Evolutionary conservation across 2,329 filamentous ascomycete genomes (phyloP).

Genomic region (Aspergillus ruber): DNA sequence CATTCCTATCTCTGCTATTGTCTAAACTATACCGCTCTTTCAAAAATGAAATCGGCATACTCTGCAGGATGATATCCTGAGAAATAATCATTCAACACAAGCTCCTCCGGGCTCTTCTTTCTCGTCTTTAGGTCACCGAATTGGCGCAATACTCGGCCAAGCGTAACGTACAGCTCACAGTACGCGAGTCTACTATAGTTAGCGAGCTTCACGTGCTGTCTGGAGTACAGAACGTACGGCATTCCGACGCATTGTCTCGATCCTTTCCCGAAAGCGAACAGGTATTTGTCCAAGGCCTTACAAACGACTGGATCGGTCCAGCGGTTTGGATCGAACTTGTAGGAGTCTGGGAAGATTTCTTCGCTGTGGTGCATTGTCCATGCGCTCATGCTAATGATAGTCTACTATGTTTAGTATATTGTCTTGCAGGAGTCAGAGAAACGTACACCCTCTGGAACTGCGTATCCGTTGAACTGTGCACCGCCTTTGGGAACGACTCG

Average conservation of each 20-base stretch:
- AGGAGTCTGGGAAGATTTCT: slow-evolving; percentile 26
- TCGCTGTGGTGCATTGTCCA: slow-evolving; percentile 28
- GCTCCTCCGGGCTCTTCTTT: slow-evolving; percentile 14
- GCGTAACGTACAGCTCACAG: slow-evolving; percentile 27
- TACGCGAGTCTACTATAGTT: slow-evolving; percentile 24
- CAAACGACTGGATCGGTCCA: slow-evolving; percentile 21
- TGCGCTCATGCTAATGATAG: slow-evolving; percentile 28
- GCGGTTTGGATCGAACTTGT: slow-evolving; percentile 29
- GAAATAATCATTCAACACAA: slow-evolving; percentile 27
- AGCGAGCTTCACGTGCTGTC: neutral
- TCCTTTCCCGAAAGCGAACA: slow-evolving; percentile 34
- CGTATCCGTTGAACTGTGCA: slow-evolving; percentile 25
- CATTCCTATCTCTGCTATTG: neutral
- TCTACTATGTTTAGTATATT: slow-evolving; percentile 1
- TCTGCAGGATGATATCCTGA: slow-evolving; percentile 14
- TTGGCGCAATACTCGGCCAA: slow-evolving; percentile 24
- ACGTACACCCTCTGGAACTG: slow-evolving; percentile 24
- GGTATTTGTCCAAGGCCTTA: slow-evolving; percentile 21
- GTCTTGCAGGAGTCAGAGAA: no score
- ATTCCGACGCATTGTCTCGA: slow-evolving; percentile 30
- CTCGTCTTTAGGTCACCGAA: slow-evolving; percentile 18
- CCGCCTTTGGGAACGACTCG: slow-evolving; percentile 27
- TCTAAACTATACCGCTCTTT: neutral
- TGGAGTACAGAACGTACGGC: slow-evolving; percentile 12
- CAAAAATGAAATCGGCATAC: slow-evolving; percentile 17